Percentiles rank a stretch among this genome's conserved stretches.
Conservation (phyloP, 208 protist species). For the Novymonas esmeraldas region DNA sequence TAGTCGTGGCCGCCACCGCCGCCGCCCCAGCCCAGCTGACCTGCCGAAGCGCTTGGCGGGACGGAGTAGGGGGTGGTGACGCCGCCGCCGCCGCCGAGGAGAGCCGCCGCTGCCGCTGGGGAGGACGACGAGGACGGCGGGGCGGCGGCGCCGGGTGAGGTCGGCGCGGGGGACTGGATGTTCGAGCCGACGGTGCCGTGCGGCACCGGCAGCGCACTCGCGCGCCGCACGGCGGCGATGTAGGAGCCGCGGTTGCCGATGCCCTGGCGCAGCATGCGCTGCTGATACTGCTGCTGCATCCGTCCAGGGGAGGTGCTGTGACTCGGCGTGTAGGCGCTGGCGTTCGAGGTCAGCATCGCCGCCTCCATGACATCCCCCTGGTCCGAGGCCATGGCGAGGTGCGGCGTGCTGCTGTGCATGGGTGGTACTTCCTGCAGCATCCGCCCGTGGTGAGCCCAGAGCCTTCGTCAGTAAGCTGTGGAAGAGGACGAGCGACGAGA, state of each 20-base stretch:
- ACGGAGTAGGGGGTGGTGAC: neutral
- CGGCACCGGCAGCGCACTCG: slow-evolving; percentile 13
- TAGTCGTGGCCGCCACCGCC: too few relatives aligned
- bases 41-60: neutral
- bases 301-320: neutral
- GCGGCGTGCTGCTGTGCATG: neutral
- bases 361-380: neutral
- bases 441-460: too few relatives aligned
- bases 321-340: neutral
- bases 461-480: too few relatives aligned
- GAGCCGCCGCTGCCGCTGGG: neutral
- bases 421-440: slow-evolving; percentile 6
- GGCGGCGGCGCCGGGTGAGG: neutral
- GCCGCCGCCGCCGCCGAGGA: neutral
- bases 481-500: neutral
- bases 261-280: slow-evolving; percentile 25
- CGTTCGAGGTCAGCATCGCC: neutral
- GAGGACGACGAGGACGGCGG: neutral
- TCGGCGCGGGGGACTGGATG: neutral
- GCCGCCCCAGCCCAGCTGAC: too few relatives aligned
- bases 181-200: slow-evolving; percentile 7
- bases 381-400: neutral
- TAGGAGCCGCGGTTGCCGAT: slow-evolving; percentile 16
- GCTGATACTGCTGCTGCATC: slow-evolving; percentile 18
- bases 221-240: slow-evolving; percentile 23